phyloP scores from a whole-genome alignment of 441 rosid species.

The Pelargonium citronellum region DNA sequence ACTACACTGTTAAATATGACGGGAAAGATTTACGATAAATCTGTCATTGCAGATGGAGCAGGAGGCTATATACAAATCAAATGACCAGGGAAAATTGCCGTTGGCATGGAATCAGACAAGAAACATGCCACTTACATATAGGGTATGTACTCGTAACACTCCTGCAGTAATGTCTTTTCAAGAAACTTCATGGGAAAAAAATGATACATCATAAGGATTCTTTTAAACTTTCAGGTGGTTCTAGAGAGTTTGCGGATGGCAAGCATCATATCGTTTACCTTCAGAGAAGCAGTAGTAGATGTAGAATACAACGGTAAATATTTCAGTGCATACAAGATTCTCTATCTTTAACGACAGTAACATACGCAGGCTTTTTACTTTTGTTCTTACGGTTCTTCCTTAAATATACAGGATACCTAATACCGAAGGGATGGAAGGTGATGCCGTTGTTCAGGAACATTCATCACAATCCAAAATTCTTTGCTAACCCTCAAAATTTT shows the following conservation, averaged over 20 bases:
- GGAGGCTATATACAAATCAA: conserved; percentile 41
- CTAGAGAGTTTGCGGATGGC: conserved; percentile 86
- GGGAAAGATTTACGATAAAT: neutral
- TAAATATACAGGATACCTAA: conserved; percentile 52
- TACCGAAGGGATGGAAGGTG: conserved; percentile 98
- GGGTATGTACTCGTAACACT: conserved; percentile 31
- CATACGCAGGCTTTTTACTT: neutral
- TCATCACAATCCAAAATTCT: conserved; percentile 72
- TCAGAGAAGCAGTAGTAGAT: conserved; percentile 87
- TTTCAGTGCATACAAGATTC: neutral
- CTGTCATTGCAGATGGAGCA: conserved; percentile 60
- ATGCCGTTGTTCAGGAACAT: conserved; percentile 92
- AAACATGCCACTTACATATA: conserved; percentile 68
- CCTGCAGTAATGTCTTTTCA: neutral
- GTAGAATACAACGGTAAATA: conserved; percentile 75
- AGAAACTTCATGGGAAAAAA: neutral
- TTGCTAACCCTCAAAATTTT: conserved; percentile 60
- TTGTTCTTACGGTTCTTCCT: neutral
- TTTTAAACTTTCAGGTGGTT: conserved; percentile 43
- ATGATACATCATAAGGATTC: neutral
- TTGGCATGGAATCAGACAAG: conserved; percentile 77
- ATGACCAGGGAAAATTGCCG: conserved; percentile 40
- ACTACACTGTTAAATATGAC: neutral
- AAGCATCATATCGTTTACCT: conserved; percentile 87
- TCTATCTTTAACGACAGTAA: neutral